Base-by-base conservation (phyloP, 352 stramenopile genomes). In the Globisporangium radiosum region DNA sequence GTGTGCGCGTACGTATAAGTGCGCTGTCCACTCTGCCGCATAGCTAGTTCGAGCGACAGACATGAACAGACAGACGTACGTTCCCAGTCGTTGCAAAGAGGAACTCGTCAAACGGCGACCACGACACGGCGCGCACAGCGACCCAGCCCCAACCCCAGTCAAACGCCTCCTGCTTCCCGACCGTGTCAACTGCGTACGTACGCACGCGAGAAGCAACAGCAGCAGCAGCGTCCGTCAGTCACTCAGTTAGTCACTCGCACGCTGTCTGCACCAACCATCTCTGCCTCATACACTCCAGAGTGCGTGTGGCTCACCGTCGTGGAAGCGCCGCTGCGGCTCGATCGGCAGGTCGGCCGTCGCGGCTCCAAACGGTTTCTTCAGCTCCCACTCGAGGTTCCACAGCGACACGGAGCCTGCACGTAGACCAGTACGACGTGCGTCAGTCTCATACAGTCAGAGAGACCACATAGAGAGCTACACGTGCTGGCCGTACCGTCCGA, bases 21-120 rank as follows among this genome's bases (percentile, higher is more conserved):
- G 37, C 36, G 4, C 14, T 3, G 9, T 0, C n/a, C 33, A 6
- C 47, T 37, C n/a, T 52, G n/a, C 7, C n/a, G 4, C n/a, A 10
- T 38, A 13, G 17, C 6, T 15, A n/a, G 10, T 11, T 25, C 25
- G 19, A 47, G 11, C 3, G 37, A 17, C 36, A n/a, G 6, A 43
- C 6, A 14, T 4, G 9, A 7, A 48, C 45, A 48, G 5, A 51
- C 13, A 38, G 3, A 54, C 74, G 36, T 76, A 92, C 85, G 67
- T 95, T 93, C 51, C 85, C 85, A n/a, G 85, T 92, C 4, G 81
- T 85, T 6, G 77, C 83, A 51, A 95, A 95, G n/a, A 95, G 62
- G 59, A 90, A 74, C 19, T 89, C 76, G 54, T 93, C 85, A 57
- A 88, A 90, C 5, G 85, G 83, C 37, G 81, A 92, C 85, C 85